These are phyloP conservation scores for Diaporthe ampelina DNA, from an alignment of 2,329 filamentous ascomycete genomes.

Conservation along the genomic window DNA sequence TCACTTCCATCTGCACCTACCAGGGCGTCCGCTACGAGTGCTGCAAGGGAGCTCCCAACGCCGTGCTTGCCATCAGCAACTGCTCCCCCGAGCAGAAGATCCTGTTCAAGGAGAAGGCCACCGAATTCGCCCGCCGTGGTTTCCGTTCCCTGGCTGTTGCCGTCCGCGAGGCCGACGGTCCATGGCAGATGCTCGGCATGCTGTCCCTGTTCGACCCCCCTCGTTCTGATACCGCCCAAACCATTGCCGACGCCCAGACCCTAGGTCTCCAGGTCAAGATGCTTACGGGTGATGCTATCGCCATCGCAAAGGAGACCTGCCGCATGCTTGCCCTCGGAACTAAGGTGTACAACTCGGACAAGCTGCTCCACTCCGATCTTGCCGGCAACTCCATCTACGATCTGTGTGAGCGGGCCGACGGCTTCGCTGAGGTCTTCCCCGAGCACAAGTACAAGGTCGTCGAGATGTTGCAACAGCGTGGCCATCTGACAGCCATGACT, in stretches of 20 bases:
- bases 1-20: slow-evolving; percentile 77
- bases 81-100: slow-evolving; percentile 75
- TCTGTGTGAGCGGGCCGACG: slow-evolving; percentile 80
- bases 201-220: slow-evolving; percentile 86
- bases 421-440: slow-evolving; percentile 81
- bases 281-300: slow-evolving; percentile 84
- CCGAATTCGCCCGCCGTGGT: slow-evolving; percentile 82
- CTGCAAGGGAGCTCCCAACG: slow-evolving; percentile 84
- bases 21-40: slow-evolving; percentile 79
- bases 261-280: slow-evolving; percentile 80
- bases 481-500: slow-evolving; percentile 82
- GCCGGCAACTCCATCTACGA: slow-evolving; percentile 81
- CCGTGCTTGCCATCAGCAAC: slow-evolving; percentile 77
- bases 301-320: slow-evolving; percentile 85
- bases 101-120: slow-evolving; percentile 79
- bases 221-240: slow-evolving; percentile 83
- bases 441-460: slow-evolving; percentile 84
- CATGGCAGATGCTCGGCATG: slow-evolving; percentile 80
- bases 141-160: slow-evolving; percentile 86
- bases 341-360: slow-evolving; percentile 85
- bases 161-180: slow-evolving; percentile 55
- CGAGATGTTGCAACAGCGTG: slow-evolving; percentile 79
- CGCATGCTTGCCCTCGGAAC: slow-evolving; percentile 84
- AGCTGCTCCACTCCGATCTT: slow-evolving; percentile 81
- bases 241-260: slow-evolving; percentile 75